Base-by-base conservation (phyloP, 768 basidiomycete genomes). In the Tricholoma sp. region DNA sequence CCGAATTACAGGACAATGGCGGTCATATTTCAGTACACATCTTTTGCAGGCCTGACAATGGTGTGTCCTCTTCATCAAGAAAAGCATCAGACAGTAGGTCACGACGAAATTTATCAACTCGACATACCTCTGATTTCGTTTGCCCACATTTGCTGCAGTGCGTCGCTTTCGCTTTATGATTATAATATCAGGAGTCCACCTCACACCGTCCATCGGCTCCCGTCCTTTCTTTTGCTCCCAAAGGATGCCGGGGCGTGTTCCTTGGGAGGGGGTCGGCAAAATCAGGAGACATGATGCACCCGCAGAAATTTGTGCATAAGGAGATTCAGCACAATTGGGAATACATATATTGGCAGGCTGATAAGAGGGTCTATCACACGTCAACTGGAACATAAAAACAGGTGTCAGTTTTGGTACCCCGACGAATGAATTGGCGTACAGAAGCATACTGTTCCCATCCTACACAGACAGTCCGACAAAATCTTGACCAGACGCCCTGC, bases 401-500 rank as follows among this genome's bases (percentile, higher is more conserved):
- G 34, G 52, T 18, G n/a, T 32, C 29, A 29, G 50, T 11, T 15
- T 39, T 50, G 10, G 12, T 33, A 15, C 41, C 2, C 31, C 6
- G 3, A 34, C 28, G 48, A 20, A 13, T 13, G 48, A 34, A 50
- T 9, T 15, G 31, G 82, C 88, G 72, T 66, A 95, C 94, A 91
- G 68, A 96, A 98, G 60, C 82, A 86, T 50, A 92, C 58, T 0
- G 82, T 76, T 45, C 93, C 94, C 1, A 76, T 63, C 8, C 77
- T 28, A 98, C 77, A 6, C 84, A 63, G 54, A 88, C 76, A 4
- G 93, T 1, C 74, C 80, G 37, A 98, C 83, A 67, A 98, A 98
- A 65, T 88, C 83, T 0, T 94, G 96, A 0, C 96, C 96, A 31
- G 91, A 94, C 52, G 90, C 88, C 94, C 93, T 0, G 93, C 96